Base-by-base conservation (phyloP, 2,329 filamentous ascomycete genomes). In the Colletotrichum higginsianum region DNA sequence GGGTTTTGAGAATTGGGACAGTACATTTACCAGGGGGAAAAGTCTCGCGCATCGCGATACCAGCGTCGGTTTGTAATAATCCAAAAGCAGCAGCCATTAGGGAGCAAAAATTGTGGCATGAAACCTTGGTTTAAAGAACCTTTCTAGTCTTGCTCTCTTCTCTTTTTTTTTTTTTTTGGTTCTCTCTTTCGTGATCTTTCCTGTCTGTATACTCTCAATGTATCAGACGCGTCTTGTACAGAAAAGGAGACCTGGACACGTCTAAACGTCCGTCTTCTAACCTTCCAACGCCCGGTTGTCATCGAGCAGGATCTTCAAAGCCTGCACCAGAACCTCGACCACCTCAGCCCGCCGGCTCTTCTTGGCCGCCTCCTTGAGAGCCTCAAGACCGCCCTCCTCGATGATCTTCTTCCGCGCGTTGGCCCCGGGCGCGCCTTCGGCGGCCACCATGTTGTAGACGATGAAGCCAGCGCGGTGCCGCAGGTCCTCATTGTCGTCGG, bases 401-500 rank as follows among this genome's bases (percentile, higher is more conserved):
- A 87, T 89, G 53, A 95, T 81, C 69, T 87, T 90, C 73, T 88
- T 86, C 66, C 87, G 82, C 1, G 90, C 93, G 72, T 85, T 83
- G 67, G 86, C 82, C 0, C 93, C 94, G 0, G 90, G 86, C 16
- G 92, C 89, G 1, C 90, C 93, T 9, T 92, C 90, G 4, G 89
- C 88, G 13, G 86, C 86, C 7, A 94, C 85, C 78, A 98, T 84
- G 79, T 97, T 97, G 73, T 90, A 86, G 18, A 96, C 80, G 68
- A 92, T 90, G 35, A 96, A 94, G 1, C 93, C 89, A 0, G 94
- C 96, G 9, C 96, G 85, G 78, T 92, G 90, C 61, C 90, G 84
- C 69, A 95, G 78, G 67, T 92, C 90, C 76, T 93, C 91, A 65
- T 87, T 87, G 7, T 93, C 89, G 74, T 98, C 94, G 18, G 86